Base-by-base conservation (phyloP, 176 grass and related monocot species). In the Alopecurus myosuroides region DNA sequence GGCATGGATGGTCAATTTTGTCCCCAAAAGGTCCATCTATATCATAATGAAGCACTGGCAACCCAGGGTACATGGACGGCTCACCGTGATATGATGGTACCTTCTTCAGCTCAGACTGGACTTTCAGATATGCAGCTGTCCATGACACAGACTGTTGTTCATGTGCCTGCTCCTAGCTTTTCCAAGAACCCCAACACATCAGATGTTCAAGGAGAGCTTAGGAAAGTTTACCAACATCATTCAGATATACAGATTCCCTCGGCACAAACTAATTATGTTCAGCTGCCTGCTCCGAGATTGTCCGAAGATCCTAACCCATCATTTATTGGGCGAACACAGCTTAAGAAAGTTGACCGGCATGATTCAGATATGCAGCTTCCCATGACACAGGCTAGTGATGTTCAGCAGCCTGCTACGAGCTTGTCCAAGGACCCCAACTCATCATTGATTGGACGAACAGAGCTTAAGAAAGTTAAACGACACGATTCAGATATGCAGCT, bases 1-100 rank as follows among this genome's bases (percentile, higher is more conserved):
- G 71, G 57, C 17, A 65, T 83, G 80, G 80, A 87, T 90, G 30
- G 13, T 57, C 74, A 80, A 52, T 53, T 66, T 89, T 71, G 20
- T 64, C 64, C 52, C 29, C 26, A 41, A 68, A 72, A 29, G 39
- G 50, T 36, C 63, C 22, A 64, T n/a, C 31, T 34, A 76, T 76
- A 3, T 39, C 67, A 57, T 75, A 68, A 86, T 57, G 89, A 72
- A 60, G 20, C 40, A 80, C 26, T 50, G 57, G 80, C n/a, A 69
- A 66, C 58, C 30, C 71, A 87, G 75, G 67, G 14, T 56, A 10
- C 26, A 66, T 51, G 33, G 49, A 14, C 14, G 48, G 37, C 33
- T 50, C 76, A 79, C 36, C 23, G 29, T 79, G 39, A 22, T 77
- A 14, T 46, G 30, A 73, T 58, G 12, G 46, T 37, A 60, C 62